Evolutionary conservation across 2,329 filamentous ascomycete species (phyloP), one percentile per base, ranked within the genome.

Genomic region (Fusarium torulosum): DNA sequence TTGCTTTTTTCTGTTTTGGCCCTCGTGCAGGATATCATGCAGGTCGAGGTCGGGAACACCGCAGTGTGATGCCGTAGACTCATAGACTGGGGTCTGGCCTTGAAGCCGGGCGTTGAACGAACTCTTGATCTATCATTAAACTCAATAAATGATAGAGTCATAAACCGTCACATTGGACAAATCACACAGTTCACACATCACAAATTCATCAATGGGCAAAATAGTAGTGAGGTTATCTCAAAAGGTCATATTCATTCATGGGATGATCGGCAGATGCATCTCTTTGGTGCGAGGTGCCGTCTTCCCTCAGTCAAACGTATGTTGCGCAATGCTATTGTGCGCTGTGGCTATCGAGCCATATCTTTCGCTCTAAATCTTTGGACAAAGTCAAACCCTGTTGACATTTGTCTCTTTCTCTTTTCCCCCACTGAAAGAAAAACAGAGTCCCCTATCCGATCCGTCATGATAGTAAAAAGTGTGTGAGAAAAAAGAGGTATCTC

Each of bases 271-370:
- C 66, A 69, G 35, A 63, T 62, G 66, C 61, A 69, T 66, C 62
- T 42, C 52, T 43, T 41, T 42, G 47, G 45, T 59, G 56, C 61
- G 23, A 68, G 49, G 66, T 69, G 53, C 66, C 56, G 46, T 69
- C 57, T 66, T 69, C 61, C 66, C 56, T 69, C 53, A 52, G 53
- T 59, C 19, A 59, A 67, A 69, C 66, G 66, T 69, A 69, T 69
- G 58, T 47, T 66, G 65, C 65, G 65, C 65, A 35, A 45, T 40
- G 43, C 47, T 50, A 35, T 57, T 57, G 42, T 59, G 53, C 66
- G 66, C 66, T 46, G 50, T 69, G 61, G 60, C 62, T 62, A 59
- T 59, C 27, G 56, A 67, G 66, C 66, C 66, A 63, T 62, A 7
- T 66, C 51, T 69, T 59, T 49, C 46, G 45, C 53, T 69, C 66